Evolutionary conservation across 257 asterid genomes (phyloP), one percentile per base, ranked within the genome.

Genomic region (Solanum neorickii): DNA sequence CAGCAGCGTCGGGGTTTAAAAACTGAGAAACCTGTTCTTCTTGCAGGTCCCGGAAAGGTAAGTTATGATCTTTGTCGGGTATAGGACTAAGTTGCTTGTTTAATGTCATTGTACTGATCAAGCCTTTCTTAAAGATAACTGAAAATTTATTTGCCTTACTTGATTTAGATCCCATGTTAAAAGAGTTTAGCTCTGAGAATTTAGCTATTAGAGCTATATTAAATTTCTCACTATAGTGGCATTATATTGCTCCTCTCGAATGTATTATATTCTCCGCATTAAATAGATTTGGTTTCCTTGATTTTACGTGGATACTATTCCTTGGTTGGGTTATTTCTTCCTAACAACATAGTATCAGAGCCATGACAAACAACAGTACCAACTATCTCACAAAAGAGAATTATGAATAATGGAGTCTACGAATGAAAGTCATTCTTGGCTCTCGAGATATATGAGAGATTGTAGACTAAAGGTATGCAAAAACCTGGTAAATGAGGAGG

Each of bases 21-120:
- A 49, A 94, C 97, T 8, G 99, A 93, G 88, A 95, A 95, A 91
- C 98, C 99, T 66, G 90, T 92, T 90, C 99, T 97, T 89, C 97
- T 95, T 72, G 88, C 97, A 21, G 99, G 99, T 16, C 99, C 99
- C 16, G 99, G 99, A 84, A 95, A 97, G 98, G 99, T 94, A 69
- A 83, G 25, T 76, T 27, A 25, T 83, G 35, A 18, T 62, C 41
- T 84, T 82, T 18, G 23, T 87, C 72, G 77, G 46, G 80, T 31
- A 41, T 25, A 60, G 44, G 3, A 4, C 31, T 20, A 46, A 39
- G 78, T 29, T 46, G 18, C 23, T 15, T 15, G 25, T 47, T 27
- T 15, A 80, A 47, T 9, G 18, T 80, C 68, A 46, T 46, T 46
- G 6, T 78, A 29, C 9, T 77, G 62, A 77, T 77, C 83, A 77